Evolutionary conservation across 148 eudicot genomes (phyloP).

Genomic region (Tetragonia tetragonoides): DNA sequence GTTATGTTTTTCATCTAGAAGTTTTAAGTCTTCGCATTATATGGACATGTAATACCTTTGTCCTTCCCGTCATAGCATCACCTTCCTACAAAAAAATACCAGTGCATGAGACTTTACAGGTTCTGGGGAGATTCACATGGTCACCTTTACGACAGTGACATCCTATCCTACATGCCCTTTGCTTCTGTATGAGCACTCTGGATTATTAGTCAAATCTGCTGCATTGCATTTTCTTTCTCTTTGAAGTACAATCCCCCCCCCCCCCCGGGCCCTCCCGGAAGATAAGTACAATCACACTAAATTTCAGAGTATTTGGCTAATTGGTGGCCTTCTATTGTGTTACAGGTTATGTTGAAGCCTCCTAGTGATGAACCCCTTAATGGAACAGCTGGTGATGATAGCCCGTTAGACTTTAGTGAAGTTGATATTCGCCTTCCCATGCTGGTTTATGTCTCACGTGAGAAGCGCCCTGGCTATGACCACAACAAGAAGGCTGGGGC

Average conservation of each 20-base stretch:
- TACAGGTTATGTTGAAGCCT: slow-evolving; percentile 94
- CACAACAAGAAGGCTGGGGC: slow-evolving; percentile 99
- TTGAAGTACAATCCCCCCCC: neutral
- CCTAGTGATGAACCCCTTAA: slow-evolving; percentile 80
- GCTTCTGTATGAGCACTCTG: neutral
- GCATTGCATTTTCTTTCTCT: neutral
- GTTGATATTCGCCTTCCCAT: slow-evolving; percentile 87
- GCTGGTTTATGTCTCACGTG: slow-evolving; percentile 91
- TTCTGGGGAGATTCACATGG: no score
- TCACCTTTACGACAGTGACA: no score
- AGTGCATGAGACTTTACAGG: no score
- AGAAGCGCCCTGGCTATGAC: slow-evolving; percentile 94
- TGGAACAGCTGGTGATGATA: slow-evolving; percentile 39
- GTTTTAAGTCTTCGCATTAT: neutral
- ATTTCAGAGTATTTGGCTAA: neutral
- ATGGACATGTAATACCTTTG: neutral
- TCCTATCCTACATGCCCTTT: neutral
- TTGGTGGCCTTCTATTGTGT: neutral
- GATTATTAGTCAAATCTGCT: neutral
- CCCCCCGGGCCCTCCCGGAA: neutral
- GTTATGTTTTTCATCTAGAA: neutral
- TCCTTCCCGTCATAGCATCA: neutral
- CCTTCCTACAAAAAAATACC: neutral
- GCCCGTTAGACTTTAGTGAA: slow-evolving; percentile 62
- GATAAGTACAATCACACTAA: neutral